Percentiles rank a stretch among this genome's conserved stretches.
phyloP scores from a whole-genome alignment of 1,284 basidiomycete species.

The Volvariella volvacea region DNA sequence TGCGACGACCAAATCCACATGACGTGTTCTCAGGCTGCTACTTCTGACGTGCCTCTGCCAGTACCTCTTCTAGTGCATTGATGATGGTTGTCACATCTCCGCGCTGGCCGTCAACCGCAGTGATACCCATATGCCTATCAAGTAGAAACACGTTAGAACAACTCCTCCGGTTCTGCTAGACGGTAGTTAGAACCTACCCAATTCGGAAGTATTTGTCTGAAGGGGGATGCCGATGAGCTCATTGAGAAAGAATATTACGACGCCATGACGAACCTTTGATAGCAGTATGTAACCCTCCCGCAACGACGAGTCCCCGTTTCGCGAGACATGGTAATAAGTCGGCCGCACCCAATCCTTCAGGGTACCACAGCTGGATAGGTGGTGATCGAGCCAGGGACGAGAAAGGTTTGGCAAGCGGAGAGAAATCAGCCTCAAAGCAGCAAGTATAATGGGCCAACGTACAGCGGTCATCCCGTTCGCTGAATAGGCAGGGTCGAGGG shows the following conservation, averaged over 20 bases:
- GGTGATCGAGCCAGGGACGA: not conserved
- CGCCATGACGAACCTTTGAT: constrained; percentile 61
- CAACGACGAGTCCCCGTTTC: constrained; percentile 73
- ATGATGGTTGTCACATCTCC: constrained; percentile 78
- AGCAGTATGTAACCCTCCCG: constrained; percentile 84
- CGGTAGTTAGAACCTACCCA: constrained; percentile 37
- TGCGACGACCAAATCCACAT: constrained; percentile 51
- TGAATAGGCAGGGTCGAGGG: constrained; percentile 53
- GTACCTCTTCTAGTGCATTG: constrained; percentile 53
- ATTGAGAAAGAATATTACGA: constrained; percentile 5
- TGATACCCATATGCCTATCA: constrained; percentile 83
- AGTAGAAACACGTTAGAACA: constrained; percentile 3
- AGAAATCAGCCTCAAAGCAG: constrained; percentile 3
- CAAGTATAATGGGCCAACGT: too few species aligned
- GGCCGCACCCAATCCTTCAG: constrained; percentile 64
- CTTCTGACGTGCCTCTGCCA: constrained; percentile 41
- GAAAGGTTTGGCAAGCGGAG: not conserved
- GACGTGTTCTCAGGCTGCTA: too few species aligned
- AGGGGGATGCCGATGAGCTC: constrained; percentile 5
- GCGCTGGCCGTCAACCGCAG: constrained; percentile 63
- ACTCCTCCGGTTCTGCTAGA: not conserved
- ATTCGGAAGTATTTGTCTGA: constrained; percentile 78
- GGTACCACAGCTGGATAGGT: constrained; percentile 68
- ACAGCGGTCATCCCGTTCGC: constrained; percentile 94
- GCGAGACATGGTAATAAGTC: constrained; percentile 72